Evolutionary conservation across 2,329 filamentous ascomycete genomes (phyloP).

Genomic region (Apiospora koreana): DNA sequence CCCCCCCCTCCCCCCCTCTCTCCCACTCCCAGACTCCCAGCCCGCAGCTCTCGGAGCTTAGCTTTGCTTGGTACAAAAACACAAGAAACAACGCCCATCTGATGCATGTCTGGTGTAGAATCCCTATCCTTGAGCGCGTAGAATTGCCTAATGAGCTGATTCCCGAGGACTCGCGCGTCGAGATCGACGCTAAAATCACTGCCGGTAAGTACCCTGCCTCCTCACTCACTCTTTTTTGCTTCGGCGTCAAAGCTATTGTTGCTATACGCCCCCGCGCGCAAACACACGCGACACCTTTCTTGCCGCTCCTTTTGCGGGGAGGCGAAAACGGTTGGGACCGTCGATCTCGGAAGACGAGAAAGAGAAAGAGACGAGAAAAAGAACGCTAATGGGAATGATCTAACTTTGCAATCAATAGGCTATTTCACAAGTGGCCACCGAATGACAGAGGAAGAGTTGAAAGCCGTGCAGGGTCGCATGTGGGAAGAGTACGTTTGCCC

Average conservation of each 20-base stretch:
- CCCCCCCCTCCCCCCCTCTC: slow-evolving; percentile 4
- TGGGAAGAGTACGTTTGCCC: slow-evolving; percentile 74
- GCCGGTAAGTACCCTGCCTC: slow-evolving; percentile 62
- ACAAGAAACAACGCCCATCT: background rate
- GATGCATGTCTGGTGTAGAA: slow-evolving; percentile 42
- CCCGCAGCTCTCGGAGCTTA: slow-evolving; percentile 13
- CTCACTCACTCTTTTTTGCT: slow-evolving; percentile 11
- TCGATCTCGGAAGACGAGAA: background rate
- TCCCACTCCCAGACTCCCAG: no score
- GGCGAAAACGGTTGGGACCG: slow-evolving; percentile 13
- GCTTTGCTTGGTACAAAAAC: background rate
- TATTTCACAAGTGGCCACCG: slow-evolving; percentile 87
- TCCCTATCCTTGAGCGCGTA: slow-evolving; percentile 85
- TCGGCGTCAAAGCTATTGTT: background rate
- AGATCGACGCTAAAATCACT: slow-evolving; percentile 98
- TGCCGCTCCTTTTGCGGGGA: slow-evolving; percentile 3
- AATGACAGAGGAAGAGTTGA: slow-evolving; percentile 83
- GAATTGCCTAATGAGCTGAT: slow-evolving; percentile 94
- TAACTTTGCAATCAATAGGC: slow-evolving; percentile 39
- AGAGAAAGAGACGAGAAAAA: background rate
- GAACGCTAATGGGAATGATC: background rate
- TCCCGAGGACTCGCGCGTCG: slow-evolving; percentile 91
- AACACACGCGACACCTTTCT: background rate
- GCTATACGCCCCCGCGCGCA: background rate
- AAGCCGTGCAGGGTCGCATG: slow-evolving; percentile 82